These are phyloP conservation scores for Knoxdaviesia capensis DNA, from an alignment of 2,329 filamentous ascomycete species.

Conservation along the genomic window DNA sequence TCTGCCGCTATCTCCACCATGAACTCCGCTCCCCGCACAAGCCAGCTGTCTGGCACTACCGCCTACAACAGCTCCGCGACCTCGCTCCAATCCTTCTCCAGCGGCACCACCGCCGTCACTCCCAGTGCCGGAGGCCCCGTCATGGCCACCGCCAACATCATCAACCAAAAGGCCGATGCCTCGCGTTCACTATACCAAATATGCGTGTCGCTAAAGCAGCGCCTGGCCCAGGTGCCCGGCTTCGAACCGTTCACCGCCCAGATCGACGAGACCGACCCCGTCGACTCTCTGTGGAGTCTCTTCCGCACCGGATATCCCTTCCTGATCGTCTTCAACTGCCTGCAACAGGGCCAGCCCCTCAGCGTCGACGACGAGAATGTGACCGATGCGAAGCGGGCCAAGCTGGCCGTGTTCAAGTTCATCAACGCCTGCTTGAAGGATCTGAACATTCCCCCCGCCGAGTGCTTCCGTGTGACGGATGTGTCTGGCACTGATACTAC, in stretches of 20 bases:
- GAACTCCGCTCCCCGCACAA: conserved; percentile 33
- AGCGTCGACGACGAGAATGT: conserved; percentile 40
- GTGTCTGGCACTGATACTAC: conserved; percentile 88
- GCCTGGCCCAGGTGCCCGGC: conserved; percentile 63
- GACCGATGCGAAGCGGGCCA: conserved; percentile 56
- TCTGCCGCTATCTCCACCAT: conserved; percentile 21
- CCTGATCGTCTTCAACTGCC: conserved; percentile 71
- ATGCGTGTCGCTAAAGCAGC: conserved; percentile 66
- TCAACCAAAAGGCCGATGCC: conserved; percentile 90
- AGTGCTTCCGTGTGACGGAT: conserved; percentile 84
- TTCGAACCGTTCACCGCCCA: conserved; percentile 59
- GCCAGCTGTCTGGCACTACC: conserved; percentile 42
- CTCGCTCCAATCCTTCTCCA: conserved; percentile 28
- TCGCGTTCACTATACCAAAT: conserved; percentile 88
- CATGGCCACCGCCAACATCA: conserved; percentile 75
- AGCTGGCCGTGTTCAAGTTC: conserved; percentile 82
- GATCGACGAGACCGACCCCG: conserved; percentile 54
- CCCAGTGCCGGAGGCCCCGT: conserved; percentile 35
- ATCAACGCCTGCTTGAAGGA: conserved; percentile 74
- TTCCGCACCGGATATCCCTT: conserved; percentile 70
- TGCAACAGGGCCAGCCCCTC: conserved; percentile 50
- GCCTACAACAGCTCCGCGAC: conserved; percentile 30
- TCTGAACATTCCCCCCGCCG: conserved; percentile 55
- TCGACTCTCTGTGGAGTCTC: conserved; percentile 78
- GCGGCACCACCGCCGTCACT: conserved; percentile 19